Evolutionary conservation across 2,329 filamentous ascomycete genomes (phyloP), one percentile per base, ranked within the genome.

Genomic region (Shiraia bambusicola): DNA sequence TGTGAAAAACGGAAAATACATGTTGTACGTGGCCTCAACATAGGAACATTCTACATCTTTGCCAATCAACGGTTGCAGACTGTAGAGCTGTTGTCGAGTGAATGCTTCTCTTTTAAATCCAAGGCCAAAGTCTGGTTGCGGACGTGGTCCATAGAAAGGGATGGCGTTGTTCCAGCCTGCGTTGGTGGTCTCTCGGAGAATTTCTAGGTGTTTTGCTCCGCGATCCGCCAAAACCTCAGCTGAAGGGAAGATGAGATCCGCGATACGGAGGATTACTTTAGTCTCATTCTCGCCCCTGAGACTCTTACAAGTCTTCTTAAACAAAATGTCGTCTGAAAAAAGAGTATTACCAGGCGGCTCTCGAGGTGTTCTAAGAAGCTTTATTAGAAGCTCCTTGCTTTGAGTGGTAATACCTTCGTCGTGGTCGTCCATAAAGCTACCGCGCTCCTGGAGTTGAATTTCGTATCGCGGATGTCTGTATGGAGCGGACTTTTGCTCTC

Each of bases 21-120:
- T n/a, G n/a, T n/a, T 58, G 39, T 65, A 71, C 6, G 71, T 77
- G 8, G 50, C 68, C 62, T 73, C 71, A 37, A 76, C 74, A 45
- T 58, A 67, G n/a, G 67, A 77, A 37, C 54, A 53, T 40, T 71
- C 61, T 16, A 42, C 15, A n/a, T 36, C 15, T 4, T 71, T 52
- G 25, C 50, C 47, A 29, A 54, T 42, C 37, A 50, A 54, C 34
- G 52, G 52, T 29, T 47, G 35, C 12, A 56, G 41, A 36, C 51
- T 56, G 24, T 41, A 17, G 5, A 53, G 38, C 48, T 47, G 48
- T 39, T 50, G 48, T 15, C n/a, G 14, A 34, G 11, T 47, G n/a
- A n/a, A n/a, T n/a, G n/a, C n/a, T n/a, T n/a, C n/a, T n/a, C n/a
- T n/a, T n/a, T n/a, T n/a, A n/a, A 34, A 56, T 40, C 49, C 43